Evolutionary conservation across 352 stramenopile species (phyloP).

Genomic region (Hyaloperonospora arabidopsidis): DNA sequence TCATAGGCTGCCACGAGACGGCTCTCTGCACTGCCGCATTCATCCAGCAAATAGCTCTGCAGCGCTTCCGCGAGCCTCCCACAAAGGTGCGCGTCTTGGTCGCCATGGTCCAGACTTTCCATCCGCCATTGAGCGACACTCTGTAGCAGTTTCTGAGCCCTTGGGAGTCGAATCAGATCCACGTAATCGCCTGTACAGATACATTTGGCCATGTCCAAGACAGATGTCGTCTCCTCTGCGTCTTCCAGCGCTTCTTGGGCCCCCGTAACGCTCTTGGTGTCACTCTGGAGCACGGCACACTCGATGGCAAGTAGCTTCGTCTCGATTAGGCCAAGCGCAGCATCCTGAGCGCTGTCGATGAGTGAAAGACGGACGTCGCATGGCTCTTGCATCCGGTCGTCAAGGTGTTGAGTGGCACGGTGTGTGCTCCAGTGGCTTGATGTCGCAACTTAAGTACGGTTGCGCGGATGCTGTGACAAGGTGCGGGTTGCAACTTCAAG

Average conservation of each 20-base stretch:
- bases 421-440: constrained; percentile 7
- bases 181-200: constrained; percentile 58
- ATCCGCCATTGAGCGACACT: constrained; percentile 6
- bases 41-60: constrained; percentile 35
- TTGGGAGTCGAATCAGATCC: constrained; percentile 39
- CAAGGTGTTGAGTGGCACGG: constrained; percentile 36
- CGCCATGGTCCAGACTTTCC: constrained; percentile 14
- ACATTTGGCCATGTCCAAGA: constrained; percentile 43
- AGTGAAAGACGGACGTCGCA: constrained; percentile 29
- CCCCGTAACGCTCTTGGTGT: constrained; percentile 20
- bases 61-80: constrained; percentile 34
- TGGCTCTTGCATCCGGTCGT: constrained; percentile 58
- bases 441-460: neutral
- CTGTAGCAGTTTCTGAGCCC: constrained; percentile 31
- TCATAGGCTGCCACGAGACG: constrained; percentile 44
- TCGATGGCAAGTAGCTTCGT: constrained; percentile 38
- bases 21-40: constrained; percentile 20
- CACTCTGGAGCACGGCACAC: constrained; percentile 51
- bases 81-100: constrained; percentile 41
- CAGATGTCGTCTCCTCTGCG: constrained; percentile 12
- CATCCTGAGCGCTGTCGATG: constrained; percentile 33
- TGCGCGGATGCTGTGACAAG: too few relatives aligned
- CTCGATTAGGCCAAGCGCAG: constrained; percentile 31
- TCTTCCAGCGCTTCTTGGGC: constrained; percentile 16
- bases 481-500: too few relatives aligned